A percentile compares a stretch with the other conserved stretches of the same genome.
Evolutionary conservation across 2,329 filamentous ascomycete species (phyloP).

Genomic region (Rhynchosporium agropyri): DNA sequence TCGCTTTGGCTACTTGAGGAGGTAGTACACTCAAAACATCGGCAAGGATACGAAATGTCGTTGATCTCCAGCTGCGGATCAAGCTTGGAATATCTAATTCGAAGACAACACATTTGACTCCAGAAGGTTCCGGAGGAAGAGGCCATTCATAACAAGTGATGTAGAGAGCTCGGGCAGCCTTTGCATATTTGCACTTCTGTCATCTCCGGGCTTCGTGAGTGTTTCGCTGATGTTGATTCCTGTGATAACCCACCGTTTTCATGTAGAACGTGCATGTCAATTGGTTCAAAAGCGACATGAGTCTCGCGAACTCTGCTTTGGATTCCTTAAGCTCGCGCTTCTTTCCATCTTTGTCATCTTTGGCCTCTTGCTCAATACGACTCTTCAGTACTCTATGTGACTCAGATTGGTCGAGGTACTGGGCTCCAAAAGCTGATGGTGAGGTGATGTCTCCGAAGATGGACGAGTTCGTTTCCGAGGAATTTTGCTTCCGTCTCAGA

Average conservation of each 20-base stretch:
- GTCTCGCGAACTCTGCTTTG: slow-evolving; percentile 16
- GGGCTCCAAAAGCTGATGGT: slow-evolving; percentile 48
- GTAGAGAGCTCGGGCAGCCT: slow-evolving; percentile 43
- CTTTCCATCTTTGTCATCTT: slow-evolving; percentile 39
- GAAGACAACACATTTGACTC: slow-evolving; percentile 53
- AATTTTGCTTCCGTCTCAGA: slow-evolving; percentile 14
- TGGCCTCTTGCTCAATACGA: slow-evolving; percentile 47
- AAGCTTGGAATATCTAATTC: slow-evolving; percentile 50
- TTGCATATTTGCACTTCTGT: slow-evolving; percentile 43
- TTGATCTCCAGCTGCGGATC: slow-evolving; percentile 54
- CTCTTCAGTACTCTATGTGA: slow-evolving; percentile 44
- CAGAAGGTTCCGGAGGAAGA: slow-evolving; percentile 44
- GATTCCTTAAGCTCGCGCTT: slow-evolving; percentile 42
- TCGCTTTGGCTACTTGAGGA: slow-evolving; percentile 11
- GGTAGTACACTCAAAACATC: slow-evolving; percentile 43
- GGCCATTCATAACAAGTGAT: slow-evolving; percentile 61
- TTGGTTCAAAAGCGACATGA: slow-evolving; percentile 33
- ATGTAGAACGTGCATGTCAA: slow-evolving; percentile 11
- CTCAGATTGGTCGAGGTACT: slow-evolving; percentile 51
- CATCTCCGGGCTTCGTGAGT: slow-evolving; percentile 38
- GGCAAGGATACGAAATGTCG: slow-evolving; percentile 47
- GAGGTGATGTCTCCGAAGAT: slow-evolving; percentile 47
- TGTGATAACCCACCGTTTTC: slow-evolving; percentile 3
- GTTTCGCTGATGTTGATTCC: background rate
- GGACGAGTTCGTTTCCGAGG: slow-evolving; percentile 31